phyloP scores from a whole-genome alignment of 192 early-diverging fungal genomes.

The Fimicolochytrium jonesii region DNA sequence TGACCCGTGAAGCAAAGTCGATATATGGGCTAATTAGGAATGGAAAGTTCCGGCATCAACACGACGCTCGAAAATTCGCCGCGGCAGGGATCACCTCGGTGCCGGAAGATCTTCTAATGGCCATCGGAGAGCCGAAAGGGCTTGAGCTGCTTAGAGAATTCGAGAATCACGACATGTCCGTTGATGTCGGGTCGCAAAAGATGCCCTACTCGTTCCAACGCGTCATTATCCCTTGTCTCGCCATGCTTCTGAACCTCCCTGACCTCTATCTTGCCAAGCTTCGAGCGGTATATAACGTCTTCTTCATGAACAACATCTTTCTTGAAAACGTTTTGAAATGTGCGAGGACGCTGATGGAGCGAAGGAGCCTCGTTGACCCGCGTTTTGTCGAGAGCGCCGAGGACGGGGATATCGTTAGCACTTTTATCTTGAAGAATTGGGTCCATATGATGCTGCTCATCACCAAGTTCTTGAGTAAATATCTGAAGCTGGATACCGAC shows the following conservation, averaged over 20 bases:
- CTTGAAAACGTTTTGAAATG: background rate
- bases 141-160: background rate
- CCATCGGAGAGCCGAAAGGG: background rate
- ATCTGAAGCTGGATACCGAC: background rate
- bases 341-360: background rate
- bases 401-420: background rate
- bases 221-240: background rate
- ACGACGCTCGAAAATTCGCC: conserved; percentile 2
- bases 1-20: no score
- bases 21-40: no score
- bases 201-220: conserved; percentile 2
- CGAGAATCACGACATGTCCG: background rate
- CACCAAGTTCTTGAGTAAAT: background rate
- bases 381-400: background rate
- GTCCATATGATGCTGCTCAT: conserved; percentile 4
- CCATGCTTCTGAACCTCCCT: background rate
- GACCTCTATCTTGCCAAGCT: background rate
- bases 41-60: background rate
- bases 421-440: background rate
- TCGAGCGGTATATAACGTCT: background rate
- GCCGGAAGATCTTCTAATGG: conserved; percentile 6
- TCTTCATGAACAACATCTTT: background rate
- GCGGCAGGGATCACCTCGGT: background rate
- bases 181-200: background rate
- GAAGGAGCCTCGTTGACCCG: background rate